phyloP scores from a whole-genome alignment of 2,329 filamentous ascomycete species.

The Trichoderma atrobrunneum region DNA sequence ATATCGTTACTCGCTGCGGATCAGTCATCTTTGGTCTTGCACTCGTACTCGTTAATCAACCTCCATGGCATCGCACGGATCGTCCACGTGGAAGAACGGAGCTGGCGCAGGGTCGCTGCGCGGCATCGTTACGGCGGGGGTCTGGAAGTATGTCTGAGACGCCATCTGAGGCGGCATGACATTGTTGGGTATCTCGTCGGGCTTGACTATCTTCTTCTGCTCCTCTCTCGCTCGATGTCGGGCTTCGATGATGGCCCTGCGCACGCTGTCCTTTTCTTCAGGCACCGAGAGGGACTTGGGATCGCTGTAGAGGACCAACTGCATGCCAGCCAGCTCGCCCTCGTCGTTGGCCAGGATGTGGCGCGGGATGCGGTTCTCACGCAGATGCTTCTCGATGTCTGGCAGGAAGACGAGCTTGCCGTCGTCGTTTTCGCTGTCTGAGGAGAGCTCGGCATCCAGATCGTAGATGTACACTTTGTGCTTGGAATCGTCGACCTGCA shows the following conservation, averaged over 20 bases:
- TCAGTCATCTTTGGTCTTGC: neutral
- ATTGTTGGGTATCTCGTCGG: neutral
- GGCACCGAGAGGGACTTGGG: slow-evolving; percentile 74
- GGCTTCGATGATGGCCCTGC: slow-evolving; percentile 80
- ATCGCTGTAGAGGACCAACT: slow-evolving; percentile 82
- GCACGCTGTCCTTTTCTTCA: slow-evolving; percentile 70
- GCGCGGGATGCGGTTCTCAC: slow-evolving; percentile 65
- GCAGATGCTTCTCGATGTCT: slow-evolving; percentile 79
- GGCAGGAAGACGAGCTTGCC: slow-evolving; percentile 74
- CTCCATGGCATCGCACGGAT: slow-evolving; percentile 66
- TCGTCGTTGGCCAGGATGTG: slow-evolving; percentile 60
- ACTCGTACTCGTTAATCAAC: slow-evolving; percentile 41
- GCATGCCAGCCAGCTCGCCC: slow-evolving; percentile 56
- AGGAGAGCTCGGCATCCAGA: slow-evolving; percentile 79
- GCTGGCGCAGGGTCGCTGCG: neutral
- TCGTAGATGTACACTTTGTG: slow-evolving; percentile 89
- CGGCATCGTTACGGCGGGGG: neutral
- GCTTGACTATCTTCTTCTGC: slow-evolving; percentile 39
- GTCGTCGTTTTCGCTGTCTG: slow-evolving; percentile 44
- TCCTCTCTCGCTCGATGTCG: slow-evolving; percentile 63
- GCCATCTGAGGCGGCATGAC: neutral
- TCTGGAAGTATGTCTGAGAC: neutral
- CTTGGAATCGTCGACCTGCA: slow-evolving; percentile 84
- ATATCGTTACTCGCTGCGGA: neutral
- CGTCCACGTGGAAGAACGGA: slow-evolving; percentile 7